Conservation (phyloP, 306 rosid genomes). For the Adenanthera pavonina region DNA sequence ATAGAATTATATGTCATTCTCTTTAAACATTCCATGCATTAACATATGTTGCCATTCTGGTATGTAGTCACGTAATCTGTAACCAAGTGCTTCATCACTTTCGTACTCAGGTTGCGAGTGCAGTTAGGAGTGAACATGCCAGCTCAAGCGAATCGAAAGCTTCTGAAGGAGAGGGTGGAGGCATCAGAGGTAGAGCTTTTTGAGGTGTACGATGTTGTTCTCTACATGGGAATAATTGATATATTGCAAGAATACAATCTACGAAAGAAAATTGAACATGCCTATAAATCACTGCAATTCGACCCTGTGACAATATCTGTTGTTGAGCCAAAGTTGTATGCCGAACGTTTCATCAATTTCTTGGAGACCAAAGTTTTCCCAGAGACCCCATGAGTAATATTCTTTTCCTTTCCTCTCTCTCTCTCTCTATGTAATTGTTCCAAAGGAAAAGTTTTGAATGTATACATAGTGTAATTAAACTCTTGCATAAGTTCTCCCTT, state of each 20-base stretch:
- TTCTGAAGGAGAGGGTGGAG: constrained; percentile 53
- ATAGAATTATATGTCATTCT: not conserved
- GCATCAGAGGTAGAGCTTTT: constrained; percentile 75
- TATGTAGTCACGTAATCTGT: not conserved
- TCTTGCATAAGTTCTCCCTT: constrained; percentile 20
- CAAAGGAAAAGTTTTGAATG: constrained; percentile 29
- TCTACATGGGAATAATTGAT: constrained; percentile 93
- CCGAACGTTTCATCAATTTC: constrained; percentile 79
- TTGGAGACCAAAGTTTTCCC: constrained; percentile 72
- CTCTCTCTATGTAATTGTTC: constrained; percentile 39
- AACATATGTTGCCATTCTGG: not conserved
- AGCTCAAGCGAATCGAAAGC: constrained; percentile 69
- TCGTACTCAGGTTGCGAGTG: constrained; percentile 71
- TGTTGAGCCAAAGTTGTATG: constrained; percentile 73
- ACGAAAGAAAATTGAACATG: constrained; percentile 78
- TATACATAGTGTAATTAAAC: constrained; percentile 23
- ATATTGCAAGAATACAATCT: constrained; percentile 80
- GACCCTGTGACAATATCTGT: constrained; percentile 74
- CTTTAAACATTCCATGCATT: not conserved
- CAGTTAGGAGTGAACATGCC: constrained; percentile 99
- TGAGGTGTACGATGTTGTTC: constrained; percentile 86
- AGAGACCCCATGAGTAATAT: constrained; percentile 44
- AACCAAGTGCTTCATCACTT: not conserved
- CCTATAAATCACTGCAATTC: constrained; percentile 58
- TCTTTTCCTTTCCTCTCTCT: constrained; percentile 34